Percentiles rank a stretch among this genome's conserved stretches.
phyloP scores from a whole-genome alignment of 139 green algal species.

The Micractinium sp. region DNA sequence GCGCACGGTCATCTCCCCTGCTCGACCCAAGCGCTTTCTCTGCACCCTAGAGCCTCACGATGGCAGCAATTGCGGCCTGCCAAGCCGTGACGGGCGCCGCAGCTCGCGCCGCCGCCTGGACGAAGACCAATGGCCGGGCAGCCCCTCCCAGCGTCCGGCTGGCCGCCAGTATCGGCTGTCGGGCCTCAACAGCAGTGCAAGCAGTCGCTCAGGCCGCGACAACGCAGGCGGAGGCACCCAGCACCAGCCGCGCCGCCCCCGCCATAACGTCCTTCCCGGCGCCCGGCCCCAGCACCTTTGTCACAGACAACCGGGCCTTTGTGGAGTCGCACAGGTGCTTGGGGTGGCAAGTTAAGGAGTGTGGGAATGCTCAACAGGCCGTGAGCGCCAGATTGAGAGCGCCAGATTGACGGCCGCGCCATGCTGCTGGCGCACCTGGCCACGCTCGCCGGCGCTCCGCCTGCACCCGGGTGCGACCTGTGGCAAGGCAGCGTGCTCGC shows the following conservation, averaged over 20 bases:
- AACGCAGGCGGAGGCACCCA: not conserved
- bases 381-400: too few species aligned
- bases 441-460: not conserved
- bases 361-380: too few species aligned
- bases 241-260: not conserved
- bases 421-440: not conserved
- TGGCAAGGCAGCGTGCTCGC: too few species aligned
- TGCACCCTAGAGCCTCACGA: not conserved
- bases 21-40: not conserved
- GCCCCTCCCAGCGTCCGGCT: not conserved
- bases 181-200: not conserved
- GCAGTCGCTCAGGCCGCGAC: too few species aligned
- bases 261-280: conserved; percentile 19
- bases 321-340: conserved; percentile 42
- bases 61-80: not conserved
- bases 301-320: conserved; percentile 39
- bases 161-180: not conserved
- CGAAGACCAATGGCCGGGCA: not conserved
- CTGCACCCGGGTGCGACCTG: too few species aligned
- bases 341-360: too few species aligned
- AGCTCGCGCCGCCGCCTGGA: not conserved
- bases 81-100: not conserved
- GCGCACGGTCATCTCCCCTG: not conserved
- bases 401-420: not conserved
- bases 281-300: conserved; percentile 19